phyloP scores from a whole-genome alignment of 192 early-diverging fungal species.

The Ambispora gerdemannii region DNA sequence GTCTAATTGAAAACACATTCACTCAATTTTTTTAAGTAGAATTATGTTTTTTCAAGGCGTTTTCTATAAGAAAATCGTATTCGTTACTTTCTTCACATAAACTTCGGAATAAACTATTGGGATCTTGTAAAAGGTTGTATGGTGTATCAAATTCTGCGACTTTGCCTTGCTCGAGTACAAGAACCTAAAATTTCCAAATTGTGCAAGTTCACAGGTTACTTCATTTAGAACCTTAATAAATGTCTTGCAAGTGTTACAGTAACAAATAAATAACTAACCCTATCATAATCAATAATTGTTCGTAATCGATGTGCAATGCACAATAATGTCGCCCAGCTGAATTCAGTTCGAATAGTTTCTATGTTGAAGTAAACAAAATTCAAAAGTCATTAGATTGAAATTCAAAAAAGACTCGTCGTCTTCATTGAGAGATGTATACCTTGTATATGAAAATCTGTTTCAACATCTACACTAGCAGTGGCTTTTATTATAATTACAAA shows the following conservation, averaged over 20 bases:
- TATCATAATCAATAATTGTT: conserved; percentile 54
- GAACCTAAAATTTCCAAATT: neutral
- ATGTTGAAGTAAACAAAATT: neutral
- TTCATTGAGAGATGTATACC: no score
- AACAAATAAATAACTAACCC: conserved; percentile 24
- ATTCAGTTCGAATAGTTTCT: conserved; percentile 34
- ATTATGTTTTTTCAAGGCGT: conserved; percentile 7
- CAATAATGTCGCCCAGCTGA: conserved; percentile 44
- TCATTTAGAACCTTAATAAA: no score
- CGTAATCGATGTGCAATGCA: conserved; percentile 54
- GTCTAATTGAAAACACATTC: no score
- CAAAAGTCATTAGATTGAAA: no score
- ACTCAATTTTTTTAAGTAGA: no score
- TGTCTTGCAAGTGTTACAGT: no score
- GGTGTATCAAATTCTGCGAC: conserved; percentile 38
- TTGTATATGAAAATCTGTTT: conserved; percentile 47
- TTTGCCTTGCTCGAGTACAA: conserved; percentile 56
- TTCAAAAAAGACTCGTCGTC: no score
- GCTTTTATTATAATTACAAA: conserved; percentile 15
- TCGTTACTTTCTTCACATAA: conserved; percentile 30
- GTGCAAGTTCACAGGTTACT: no score
- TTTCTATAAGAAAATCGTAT: conserved; percentile 12
- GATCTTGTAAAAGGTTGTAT: conserved; percentile 26
- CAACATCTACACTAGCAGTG: conserved; percentile 47
- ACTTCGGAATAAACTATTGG: conserved; percentile 32